Conservation (phyloP, 805 yeast species). For the Yarrowia sp. region DNA sequence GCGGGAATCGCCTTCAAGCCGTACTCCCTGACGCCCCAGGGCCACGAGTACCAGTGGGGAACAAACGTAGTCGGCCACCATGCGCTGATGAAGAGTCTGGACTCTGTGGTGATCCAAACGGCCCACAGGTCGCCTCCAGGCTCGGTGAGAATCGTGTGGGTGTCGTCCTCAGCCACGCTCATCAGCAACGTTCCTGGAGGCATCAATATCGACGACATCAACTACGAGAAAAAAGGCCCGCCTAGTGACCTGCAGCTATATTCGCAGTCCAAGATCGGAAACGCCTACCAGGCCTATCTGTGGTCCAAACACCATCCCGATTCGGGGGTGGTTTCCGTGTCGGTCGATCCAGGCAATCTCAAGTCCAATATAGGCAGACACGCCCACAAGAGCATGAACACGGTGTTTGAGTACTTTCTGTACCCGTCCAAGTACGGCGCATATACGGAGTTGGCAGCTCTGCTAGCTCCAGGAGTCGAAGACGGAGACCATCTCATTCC, state of each 20-base stretch:
- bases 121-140: slow-evolving; percentile 46
- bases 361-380: slow-evolving; percentile 51
- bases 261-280: slow-evolving; percentile 56
- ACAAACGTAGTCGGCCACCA: slow-evolving; percentile 58
- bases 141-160: slow-evolving; percentile 56
- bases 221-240: slow-evolving; percentile 42
- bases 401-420: slow-evolving; percentile 27
- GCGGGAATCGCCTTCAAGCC: slow-evolving; percentile 57
- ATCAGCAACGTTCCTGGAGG: slow-evolving; percentile 48
- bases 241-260: slow-evolving; percentile 45
- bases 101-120: slow-evolving; percentile 52
- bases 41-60: slow-evolving; percentile 57
- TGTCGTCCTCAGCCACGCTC: slow-evolving; percentile 53
- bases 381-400: slow-evolving; percentile 1
- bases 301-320: slow-evolving; percentile 51
- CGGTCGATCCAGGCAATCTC: slow-evolving; percentile 55
- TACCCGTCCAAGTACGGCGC: slow-evolving; percentile 53
- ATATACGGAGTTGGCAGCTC: slow-evolving; percentile 55
- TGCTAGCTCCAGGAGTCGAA: slow-evolving; percentile 53
- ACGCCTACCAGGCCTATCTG: slow-evolving; percentile 50
- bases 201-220: slow-evolving; percentile 51
- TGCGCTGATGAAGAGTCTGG: slow-evolving; percentile 53
- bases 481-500: slow-evolving; percentile 54
- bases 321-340: slow-evolving; percentile 49
- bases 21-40: slow-evolving; percentile 52